phyloP scores from a whole-genome alignment of 2,329 filamentous ascomycete genomes.

The Cercospora beticola region DNA sequence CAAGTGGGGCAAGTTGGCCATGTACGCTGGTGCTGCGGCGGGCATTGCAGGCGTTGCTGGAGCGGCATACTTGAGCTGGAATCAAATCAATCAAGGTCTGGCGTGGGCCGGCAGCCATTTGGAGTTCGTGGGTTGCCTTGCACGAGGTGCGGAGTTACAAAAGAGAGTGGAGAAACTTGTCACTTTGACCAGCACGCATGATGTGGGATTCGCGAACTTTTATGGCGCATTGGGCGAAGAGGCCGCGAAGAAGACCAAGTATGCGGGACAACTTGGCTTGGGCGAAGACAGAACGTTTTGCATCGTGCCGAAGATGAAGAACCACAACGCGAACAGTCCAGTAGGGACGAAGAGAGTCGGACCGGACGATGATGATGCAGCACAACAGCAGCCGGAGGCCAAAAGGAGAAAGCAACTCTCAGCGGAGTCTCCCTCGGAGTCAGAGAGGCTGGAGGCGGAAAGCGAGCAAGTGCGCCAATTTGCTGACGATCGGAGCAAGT shows the following conservation, averaged over 20 bases:
- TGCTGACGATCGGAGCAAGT: slow-evolving; percentile 33
- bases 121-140: slow-evolving; percentile 87
- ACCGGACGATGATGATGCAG: slow-evolving; percentile 9
- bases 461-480: slow-evolving; percentile 38
- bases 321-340: slow-evolving; percentile 19
- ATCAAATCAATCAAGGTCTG: slow-evolving; percentile 73
- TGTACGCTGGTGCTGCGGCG: slow-evolving; percentile 78
- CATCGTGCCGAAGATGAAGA: slow-evolving; percentile 59
- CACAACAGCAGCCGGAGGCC: not conserved
- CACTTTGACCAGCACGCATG: slow-evolving; percentile 62
- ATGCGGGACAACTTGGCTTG: slow-evolving; percentile 48
- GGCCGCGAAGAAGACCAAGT: slow-evolving; percentile 50
- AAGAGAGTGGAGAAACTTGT: slow-evolving; percentile 68
- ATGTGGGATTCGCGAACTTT: slow-evolving; percentile 78
- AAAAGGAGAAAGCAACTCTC: slow-evolving; percentile 18
- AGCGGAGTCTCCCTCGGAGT: slow-evolving; percentile 19
- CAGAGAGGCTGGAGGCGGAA: slow-evolving; percentile 34
- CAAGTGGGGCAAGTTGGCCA: slow-evolving; percentile 63
- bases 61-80: slow-evolving; percentile 81
- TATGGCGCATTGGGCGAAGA: slow-evolving; percentile 80
- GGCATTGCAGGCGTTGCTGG: slow-evolving; percentile 79
- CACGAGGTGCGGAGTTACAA: slow-evolving; percentile 77
- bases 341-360: slow-evolving; percentile 29
- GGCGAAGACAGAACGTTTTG: slow-evolving; percentile 83
- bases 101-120: slow-evolving; percentile 86